Conservation (phyloP, 495 filamentous ascomycete species). For the Penicillium bovifimosum region DNA sequence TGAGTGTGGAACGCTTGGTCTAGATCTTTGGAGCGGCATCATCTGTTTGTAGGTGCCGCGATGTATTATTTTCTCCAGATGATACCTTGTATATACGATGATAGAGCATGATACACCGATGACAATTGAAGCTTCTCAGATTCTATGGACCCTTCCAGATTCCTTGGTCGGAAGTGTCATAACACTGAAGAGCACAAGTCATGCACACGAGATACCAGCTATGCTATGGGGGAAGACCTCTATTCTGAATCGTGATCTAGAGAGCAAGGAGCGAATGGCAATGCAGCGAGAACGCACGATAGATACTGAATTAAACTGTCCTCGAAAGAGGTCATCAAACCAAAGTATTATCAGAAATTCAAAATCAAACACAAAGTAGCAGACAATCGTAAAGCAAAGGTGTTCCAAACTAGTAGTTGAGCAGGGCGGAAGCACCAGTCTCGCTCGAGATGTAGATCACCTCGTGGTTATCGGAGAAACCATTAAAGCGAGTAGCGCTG, state of each 20-base stretch:
- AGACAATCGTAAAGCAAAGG: conserved; percentile 1
- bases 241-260: not conserved
- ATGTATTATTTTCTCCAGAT: conserved; percentile 2
- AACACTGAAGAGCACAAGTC: not conserved
- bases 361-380: conserved; percentile 4
- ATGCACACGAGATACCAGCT: not conserved
- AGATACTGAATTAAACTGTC: conserved; percentile 1
- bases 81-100: conserved; percentile 6
- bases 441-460: conserved; percentile 94
- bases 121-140: no score
- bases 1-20: conserved; percentile 38
- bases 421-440: conserved; percentile 71
- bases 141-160: not conserved
- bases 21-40: conserved; percentile 23
- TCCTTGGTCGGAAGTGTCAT: not conserved
- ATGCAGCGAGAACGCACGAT: conserved; percentile 8
- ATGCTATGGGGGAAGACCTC: not conserved
- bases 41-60: conserved; percentile 4
- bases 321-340: not conserved
- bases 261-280: not conserved
- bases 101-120: conserved; percentile 3
- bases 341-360: not conserved
- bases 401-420: conserved; percentile 43
- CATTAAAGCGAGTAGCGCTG: conserved; percentile 96
- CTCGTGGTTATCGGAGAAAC: conserved; percentile 89